These are phyloP conservation scores for Trapa bicornis DNA, from an alignment of 345 rosid genomes.

Conservation along the genomic window DNA sequence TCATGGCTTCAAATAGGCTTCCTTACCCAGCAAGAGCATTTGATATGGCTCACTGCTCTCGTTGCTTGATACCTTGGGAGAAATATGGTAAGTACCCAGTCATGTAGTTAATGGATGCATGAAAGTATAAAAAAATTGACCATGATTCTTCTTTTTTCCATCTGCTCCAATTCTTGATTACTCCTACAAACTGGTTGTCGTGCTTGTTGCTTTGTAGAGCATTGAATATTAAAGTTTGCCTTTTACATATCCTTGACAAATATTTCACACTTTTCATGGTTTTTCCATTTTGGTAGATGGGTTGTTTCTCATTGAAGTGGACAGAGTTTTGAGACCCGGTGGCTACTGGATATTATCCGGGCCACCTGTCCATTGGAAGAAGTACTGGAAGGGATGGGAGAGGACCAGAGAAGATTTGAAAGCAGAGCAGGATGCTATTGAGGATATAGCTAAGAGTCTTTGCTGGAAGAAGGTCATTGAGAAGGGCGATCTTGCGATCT, in stretches of 20 bases:
- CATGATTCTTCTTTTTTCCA: neutral
- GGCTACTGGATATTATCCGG: slow-evolving; percentile 96
- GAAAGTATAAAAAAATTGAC: neutral
- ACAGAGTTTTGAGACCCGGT: slow-evolving; percentile 83
- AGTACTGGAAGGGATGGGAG: slow-evolving; percentile 90
- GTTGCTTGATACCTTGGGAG: slow-evolving; percentile 89
- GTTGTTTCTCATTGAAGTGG: slow-evolving; percentile 71
- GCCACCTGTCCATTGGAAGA: slow-evolving; percentile 87
- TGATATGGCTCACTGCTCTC: slow-evolving; percentile 95
- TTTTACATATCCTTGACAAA: neutral
- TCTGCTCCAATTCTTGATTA: neutral
- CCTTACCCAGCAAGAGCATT: slow-evolving; percentile 94
- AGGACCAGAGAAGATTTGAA: slow-evolving; percentile 69
- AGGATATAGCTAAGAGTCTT: slow-evolving; percentile 54
- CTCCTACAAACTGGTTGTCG: neutral
- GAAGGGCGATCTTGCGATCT: slow-evolving; percentile 55
- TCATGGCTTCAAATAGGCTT: slow-evolving; percentile 75
- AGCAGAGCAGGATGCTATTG: slow-evolving; percentile 77
- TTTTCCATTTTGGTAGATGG: slow-evolving; percentile 42
- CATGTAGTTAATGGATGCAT: neutral
- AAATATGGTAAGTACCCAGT: slow-evolving; percentile 30
- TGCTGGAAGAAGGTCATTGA: slow-evolving; percentile 92
- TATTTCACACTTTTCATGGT: neutral
- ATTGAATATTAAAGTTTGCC: neutral
- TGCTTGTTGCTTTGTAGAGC: neutral